phyloP scores from a whole-genome alignment of 805 yeast species.

The Saccharomycopsis vini region DNA sequence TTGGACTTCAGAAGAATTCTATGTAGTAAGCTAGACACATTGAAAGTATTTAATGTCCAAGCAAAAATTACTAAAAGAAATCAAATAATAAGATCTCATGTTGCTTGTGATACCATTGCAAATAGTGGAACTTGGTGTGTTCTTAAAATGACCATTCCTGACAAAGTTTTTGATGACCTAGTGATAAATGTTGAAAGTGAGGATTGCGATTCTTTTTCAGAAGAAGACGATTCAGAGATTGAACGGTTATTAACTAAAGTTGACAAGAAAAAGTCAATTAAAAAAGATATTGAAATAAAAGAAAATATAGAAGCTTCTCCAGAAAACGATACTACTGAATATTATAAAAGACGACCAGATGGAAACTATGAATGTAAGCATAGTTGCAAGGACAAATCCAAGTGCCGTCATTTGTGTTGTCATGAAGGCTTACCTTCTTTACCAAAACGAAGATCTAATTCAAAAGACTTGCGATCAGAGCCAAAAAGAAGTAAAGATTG shows the following conservation, averaged over 20 bases:
- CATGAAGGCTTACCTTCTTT: conserved; percentile 29
- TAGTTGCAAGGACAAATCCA: conserved; percentile 30
- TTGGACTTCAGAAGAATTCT: conserved; percentile 38
- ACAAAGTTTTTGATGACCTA: conserved; percentile 10
- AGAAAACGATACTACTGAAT: neutral
- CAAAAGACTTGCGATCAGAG: neutral
- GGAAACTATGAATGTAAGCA: conserved; percentile 35
- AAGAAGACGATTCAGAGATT: conserved; percentile 15
- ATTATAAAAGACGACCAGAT: conserved; percentile 21
- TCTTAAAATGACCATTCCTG: conserved; percentile 17
- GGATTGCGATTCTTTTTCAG: conserved; percentile 23
- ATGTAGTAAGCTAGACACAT: conserved; percentile 22
- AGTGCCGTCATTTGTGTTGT: conserved; percentile 41
- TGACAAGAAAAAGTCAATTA: neutral
- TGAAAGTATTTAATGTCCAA: conserved; percentile 25
- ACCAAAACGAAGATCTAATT: conserved; percentile 1
- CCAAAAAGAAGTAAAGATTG: neutral
- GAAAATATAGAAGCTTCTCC: neutral
- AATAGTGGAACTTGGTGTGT: conserved; percentile 23
- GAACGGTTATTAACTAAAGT: neutral
- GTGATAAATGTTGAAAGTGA: conserved; percentile 18
- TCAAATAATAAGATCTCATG: conserved; percentile 25
- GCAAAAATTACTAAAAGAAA: conserved; percentile 19
- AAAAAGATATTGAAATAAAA: neutral
- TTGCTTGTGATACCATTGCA: conserved; percentile 33